These are phyloP conservation scores for Hirschfeldia incana DNA, from an alignment of 345 rosid species.

Conservation along the genomic window DNA sequence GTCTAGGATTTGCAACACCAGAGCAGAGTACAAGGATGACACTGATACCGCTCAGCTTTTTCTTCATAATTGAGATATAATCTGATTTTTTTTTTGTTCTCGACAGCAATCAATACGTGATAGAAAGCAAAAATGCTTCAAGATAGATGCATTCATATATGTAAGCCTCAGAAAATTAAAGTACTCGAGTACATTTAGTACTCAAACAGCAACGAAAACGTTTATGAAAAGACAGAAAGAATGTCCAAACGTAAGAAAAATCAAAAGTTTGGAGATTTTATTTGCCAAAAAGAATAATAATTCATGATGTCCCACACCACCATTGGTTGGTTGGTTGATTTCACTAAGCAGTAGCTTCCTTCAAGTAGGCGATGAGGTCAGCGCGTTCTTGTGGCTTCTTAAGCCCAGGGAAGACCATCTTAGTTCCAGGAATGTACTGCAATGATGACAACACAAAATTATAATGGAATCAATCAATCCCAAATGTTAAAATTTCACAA, in stretches of 20 bases:
- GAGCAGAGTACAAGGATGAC: conserved; percentile 10
- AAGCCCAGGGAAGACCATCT: conserved; percentile 98
- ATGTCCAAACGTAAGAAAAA: not conserved
- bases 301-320: not conserved
- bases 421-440: conserved; percentile 98
- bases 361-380: conserved; percentile 90
- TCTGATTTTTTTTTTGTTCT: not conserved
- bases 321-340: not conserved
- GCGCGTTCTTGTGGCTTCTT: conserved; percentile 94
- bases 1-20: conserved; percentile 18
- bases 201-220: conserved; percentile 15
- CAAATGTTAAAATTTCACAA: not conserved
- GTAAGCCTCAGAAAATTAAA: conserved; percentile 9
- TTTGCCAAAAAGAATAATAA: conserved; percentile 41
- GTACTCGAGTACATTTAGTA: conserved; percentile 4
- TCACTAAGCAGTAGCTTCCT: conserved; percentile 66
- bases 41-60: not conserved
- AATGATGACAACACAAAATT: not conserved
- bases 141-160: not conserved
- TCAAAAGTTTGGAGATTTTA: conserved; percentile 20
- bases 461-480: not conserved
- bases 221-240: conserved; percentile 8
- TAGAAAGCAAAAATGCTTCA: not conserved
- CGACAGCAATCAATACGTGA: not conserved
- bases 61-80: conserved; percentile 25